Base-by-base conservation (phyloP, 306 rosid genomes). In the Sphenostylis stenocarpa region DNA sequence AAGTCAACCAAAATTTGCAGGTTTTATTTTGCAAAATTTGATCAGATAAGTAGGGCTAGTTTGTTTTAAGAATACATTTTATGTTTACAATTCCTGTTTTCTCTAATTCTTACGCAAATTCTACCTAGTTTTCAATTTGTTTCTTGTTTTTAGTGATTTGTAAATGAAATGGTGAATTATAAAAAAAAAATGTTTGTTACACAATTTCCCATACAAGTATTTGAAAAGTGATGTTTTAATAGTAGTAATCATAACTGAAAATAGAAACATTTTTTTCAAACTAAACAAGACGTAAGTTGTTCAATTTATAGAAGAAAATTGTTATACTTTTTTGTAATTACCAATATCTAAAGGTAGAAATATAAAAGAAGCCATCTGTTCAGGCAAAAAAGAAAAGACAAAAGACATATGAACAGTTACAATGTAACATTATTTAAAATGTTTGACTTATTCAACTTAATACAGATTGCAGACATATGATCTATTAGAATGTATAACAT, bases 1-100 rank as follows among this genome's bases (percentile, higher is more conserved):
- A 77, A 81, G 55, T 65, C 75, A 62, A 75, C 41, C 70, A 33
- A 21, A 57, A 82, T 66, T 47, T 73, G 48, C 29, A 48, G 28
- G 63, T 41, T 75, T 75, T 63, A 34, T 56, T 73, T 68, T 47
- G 45, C 63, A 56, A 60, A 75, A 17, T 33, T 29, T 60, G 41
- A 51, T 41, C 47, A 75, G 29, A 75, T 48, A 75, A 26, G 19
- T 16, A 38, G 33, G 41, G 33, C 10, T 11, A 20, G 19, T 39
- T 19, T 12, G 70, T n/a, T 38, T 19, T 10, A 65, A 34, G 49
- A 38, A 65, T 20, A 38, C 19, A 65, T 19, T 38, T n/a, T 38
- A 12, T 19, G 3, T 62, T 62, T 62, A 4, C 26, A 33, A 33
- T 62, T 62, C 26, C 7, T 62, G 15, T 8, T 36, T 64, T 36